Evolutionary conservation across 2,329 filamentous ascomycete genomes (phyloP), one percentile per base, ranked within the genome.

Genomic region (Grosmannia huntii): DNA sequence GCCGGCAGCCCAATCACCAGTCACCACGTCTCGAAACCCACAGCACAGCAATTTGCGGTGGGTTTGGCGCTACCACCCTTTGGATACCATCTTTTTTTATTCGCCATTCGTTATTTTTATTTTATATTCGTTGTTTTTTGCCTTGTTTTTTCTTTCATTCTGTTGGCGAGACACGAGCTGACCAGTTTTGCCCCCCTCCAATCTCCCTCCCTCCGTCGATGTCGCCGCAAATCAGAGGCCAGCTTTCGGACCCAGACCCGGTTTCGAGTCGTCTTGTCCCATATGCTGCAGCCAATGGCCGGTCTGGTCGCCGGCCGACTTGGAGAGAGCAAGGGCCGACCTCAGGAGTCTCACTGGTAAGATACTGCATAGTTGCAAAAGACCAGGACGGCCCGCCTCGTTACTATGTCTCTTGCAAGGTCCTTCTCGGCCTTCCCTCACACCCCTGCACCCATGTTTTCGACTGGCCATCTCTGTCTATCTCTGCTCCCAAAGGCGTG

Each of bases 11-110:
- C 62, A 63, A 63, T 63, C 62, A 62, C 19, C 50, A 41, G 27
- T 25, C 59, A 63, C 60, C 62, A 63, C 62, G 62, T 63, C 62
- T 62, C 60, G 53, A 59, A 60, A 56, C 57, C 50, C 60, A 55
- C 53, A 48, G 14, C 38, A 46, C 38, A 16, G 33, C 57, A 60
- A 46, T 55, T 31, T 25, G 27, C 44, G 44, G 44, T 56, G 54
- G 54, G 36, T 54, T 58, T 52, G 36, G 28, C 46, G 51, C 55
- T 46, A 57, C 51, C 25, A 55, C 28, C 21, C n/a, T 53, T 41
- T 49, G 11, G 23, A 44, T 49, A 27, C 10, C 19, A 1, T 25
- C 44, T 11, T 36, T 31, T 36, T 28, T 31, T 21, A 12, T 51
- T 21, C 31, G 50, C 36, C 38, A 23, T 11, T 53, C 16, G n/a